Evolutionary conservation across 2,329 filamentous ascomycete species (phyloP), one percentile per base, ranked within the genome.

Genomic region (Camptophora hylomeconis): DNA sequence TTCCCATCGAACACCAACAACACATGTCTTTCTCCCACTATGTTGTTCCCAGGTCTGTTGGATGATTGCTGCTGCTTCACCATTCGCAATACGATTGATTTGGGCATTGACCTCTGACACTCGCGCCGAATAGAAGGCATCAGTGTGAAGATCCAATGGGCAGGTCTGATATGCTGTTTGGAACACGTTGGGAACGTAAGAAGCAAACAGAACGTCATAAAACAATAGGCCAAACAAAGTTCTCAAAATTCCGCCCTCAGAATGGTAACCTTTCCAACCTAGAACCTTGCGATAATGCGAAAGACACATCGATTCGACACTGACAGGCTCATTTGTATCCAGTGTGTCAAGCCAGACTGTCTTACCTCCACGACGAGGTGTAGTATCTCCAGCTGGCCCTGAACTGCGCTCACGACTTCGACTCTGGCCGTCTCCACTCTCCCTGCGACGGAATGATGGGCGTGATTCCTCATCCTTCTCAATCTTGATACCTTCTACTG

Each of bases 131-230:
- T 82, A 95, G 58, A 98, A 98, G 3, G 80, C 75, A 50, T 98
- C 89, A 0, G 86, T 93, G 49, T 92, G 80, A 5, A 98, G 61
- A 51, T 98, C 89, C 3, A 98, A 60, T 1, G 89, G 89, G 47
- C 83, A 93, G 0, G 83, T 92, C 54, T 98, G 89, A 50, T 82
- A 98, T 1, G 79, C 72, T 5, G 89, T 98, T 51, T 95, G 87
- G 53, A 98, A 98, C 31, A 98, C 87, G 45, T 95, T 93, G 15
- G 89, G 87, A 4, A 95, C 71, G 53, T 92, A 93, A 1, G 36
- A 32, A 22, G 41, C 27, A 56, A 95, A 95, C 5, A 98, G 61
- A 14, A 95, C 71, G 53, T 98, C 87, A 60, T 77, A 89, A 60
- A 95, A 93, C 11, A 98, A 70, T 48, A 89, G 87, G 9, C 75